Evolutionary conservation across 768 basidiomycete species (phyloP).

Genomic region (Termitomyces sp.): DNA sequence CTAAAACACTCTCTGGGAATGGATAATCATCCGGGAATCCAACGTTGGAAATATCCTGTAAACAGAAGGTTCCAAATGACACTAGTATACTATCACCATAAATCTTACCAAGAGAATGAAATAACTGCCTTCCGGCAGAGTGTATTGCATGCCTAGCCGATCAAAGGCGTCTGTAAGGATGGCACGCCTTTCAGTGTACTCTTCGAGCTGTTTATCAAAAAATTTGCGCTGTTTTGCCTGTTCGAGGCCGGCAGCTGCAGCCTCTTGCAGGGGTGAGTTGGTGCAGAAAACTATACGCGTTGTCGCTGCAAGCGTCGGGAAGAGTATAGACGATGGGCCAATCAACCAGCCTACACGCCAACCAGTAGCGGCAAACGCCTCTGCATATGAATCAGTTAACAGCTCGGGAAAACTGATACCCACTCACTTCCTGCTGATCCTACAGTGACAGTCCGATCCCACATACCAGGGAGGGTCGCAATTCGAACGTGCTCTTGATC

Average conservation of each 20-base stretch:
- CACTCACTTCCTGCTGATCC: conserved; percentile 89
- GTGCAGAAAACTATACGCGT: conserved; percentile 95
- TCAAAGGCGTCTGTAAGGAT: conserved; percentile 82
- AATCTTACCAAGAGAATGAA: conserved; percentile 74
- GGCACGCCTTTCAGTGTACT: conserved; percentile 77
- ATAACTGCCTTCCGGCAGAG: conserved; percentile 85
- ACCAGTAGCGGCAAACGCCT: conserved; percentile 94
- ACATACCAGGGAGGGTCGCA: conserved; percentile 95
- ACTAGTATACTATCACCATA: neutral
- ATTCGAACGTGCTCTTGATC: conserved; percentile 91
- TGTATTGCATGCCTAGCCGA: conserved; percentile 76
- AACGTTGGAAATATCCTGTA: conserved; percentile 70
- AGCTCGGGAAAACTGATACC: neutral
- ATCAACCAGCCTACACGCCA: conserved; percentile 98
- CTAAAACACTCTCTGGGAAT: conserved; percentile 70
- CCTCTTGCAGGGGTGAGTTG: conserved; percentile 94
- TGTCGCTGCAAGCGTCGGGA: conserved; percentile 82
- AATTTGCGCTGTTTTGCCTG: conserved; percentile 65
- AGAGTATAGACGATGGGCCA: conserved; percentile 76
- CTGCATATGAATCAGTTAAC: conserved; percentile 30
- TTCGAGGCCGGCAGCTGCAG: conserved; percentile 86
- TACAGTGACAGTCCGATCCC: conserved; percentile 96
- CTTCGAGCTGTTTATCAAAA: conserved; percentile 68
- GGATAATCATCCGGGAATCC: conserved; percentile 81
- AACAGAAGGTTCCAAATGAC: neutral